Conservation (phyloP, 352 stramenopile genomes). For the Nothophytophthora sp. region DNA sequence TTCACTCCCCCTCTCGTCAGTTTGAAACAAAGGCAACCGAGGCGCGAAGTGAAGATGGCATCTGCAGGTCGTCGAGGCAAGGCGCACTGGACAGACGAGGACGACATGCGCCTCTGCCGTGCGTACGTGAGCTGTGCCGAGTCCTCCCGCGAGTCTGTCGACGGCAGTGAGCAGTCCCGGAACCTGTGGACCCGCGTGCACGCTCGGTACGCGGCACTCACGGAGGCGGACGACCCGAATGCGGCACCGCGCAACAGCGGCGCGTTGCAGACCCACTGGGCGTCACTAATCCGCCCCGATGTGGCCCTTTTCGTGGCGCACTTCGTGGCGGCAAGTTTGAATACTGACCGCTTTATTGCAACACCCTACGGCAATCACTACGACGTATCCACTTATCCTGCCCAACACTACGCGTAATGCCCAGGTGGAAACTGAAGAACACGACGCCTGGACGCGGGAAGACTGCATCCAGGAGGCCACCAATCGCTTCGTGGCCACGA, state of each 20-base stretch:
- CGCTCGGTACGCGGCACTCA: conserved; percentile 18
- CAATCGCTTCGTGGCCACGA: conserved; percentile 14
- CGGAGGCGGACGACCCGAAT: conserved; percentile 15
- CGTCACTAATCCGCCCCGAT: conserved; percentile 28
- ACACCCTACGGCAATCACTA: too few species aligned
- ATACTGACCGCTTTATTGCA: neutral
- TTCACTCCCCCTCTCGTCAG: too few species aligned
- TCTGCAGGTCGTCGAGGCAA: conserved; percentile 28
- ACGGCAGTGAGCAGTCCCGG: conserved; percentile 28
- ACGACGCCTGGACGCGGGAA: conserved; percentile 21
- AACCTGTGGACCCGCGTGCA: conserved; percentile 32
- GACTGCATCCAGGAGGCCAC: conserved; percentile 18
- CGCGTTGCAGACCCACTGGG: conserved; percentile 34
- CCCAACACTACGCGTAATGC: too few species aligned
- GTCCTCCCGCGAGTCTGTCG: too few species aligned
- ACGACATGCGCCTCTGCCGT: conserved; percentile 30
- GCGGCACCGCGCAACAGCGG: conserved; percentile 20
- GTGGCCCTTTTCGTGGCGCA: conserved; percentile 25
- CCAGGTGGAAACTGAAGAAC: conserved; percentile 27
- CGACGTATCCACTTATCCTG: too few species aligned
- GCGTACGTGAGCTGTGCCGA: conserved; percentile 30
- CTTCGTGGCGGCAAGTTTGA: conserved; percentile 14
- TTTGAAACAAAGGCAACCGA: too few species aligned
- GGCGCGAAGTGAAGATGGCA: too few species aligned
- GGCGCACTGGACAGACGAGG: conserved; percentile 24